Percentiles rank a stretch among this genome's conserved stretches.
Conservation (phyloP, 805 yeast species). For the Myxozyma udenii region DNA sequence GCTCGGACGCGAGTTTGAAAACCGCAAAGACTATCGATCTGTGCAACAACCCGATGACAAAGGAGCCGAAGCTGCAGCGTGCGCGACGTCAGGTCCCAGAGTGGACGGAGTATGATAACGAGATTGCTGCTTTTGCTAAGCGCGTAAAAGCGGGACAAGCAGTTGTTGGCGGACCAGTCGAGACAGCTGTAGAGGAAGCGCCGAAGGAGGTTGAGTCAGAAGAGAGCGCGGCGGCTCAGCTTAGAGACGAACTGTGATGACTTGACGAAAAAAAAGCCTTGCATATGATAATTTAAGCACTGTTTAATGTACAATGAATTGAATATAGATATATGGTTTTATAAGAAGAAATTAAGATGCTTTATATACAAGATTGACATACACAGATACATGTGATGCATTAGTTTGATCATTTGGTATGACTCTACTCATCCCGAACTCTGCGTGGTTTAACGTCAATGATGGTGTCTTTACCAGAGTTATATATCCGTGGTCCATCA, state of each 20-base stretch:
- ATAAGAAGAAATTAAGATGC: neutral
- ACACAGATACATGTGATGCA: no score
- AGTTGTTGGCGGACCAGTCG: constrained; percentile 14
- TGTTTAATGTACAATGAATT: neutral
- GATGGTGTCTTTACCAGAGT: constrained; percentile 10
- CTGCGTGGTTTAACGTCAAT: constrained; percentile 23
- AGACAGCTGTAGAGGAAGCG: constrained; percentile 1
- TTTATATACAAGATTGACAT: neutral
- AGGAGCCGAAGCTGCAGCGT: constrained; percentile 70
- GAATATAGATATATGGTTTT: neutral
- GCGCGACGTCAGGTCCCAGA: constrained; percentile 77
- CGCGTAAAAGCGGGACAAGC: constrained; percentile 17
- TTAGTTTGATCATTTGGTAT: no score
- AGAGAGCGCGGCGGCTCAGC: neutral
- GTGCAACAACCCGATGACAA: constrained; percentile 79
- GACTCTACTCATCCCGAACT: constrained; percentile 13
- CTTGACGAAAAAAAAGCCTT: neutral
- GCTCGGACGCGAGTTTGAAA: constrained; percentile 58
- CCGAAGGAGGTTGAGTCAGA: neutral
- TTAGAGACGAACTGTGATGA: neutral
- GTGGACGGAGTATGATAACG: constrained; percentile 66
- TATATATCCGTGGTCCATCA: neutral
- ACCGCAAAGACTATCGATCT: constrained; percentile 76
- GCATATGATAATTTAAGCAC: neutral
- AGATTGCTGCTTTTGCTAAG: constrained; percentile 42